Evolutionary conservation across 768 basidiomycete genomes (phyloP), one percentile per base, ranked within the genome.

Genomic region (Kondoa malvinella): DNA sequence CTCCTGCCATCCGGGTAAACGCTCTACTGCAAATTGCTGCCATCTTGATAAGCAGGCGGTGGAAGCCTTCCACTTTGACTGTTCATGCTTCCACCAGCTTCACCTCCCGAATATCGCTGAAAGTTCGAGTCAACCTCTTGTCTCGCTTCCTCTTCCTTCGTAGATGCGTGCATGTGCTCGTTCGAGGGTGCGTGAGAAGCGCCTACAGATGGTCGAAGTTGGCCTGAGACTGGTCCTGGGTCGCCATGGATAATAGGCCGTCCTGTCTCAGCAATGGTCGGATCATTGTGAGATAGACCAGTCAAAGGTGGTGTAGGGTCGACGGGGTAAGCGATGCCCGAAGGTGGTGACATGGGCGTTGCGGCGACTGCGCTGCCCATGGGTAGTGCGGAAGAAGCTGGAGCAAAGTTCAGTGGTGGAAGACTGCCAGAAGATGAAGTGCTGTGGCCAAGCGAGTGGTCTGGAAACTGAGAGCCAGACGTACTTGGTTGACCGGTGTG

Each of bases 191-290:
- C 40, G 21, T 50, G 40, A 50, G 12, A 8, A 8, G 65, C 21
- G 17, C 34, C 67, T 2, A 61, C 50, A 21, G 68, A 32, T 3
- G 69, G 66, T 12, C 57, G 12, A 30, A 78, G 65, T 59, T 76
- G 58, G 64, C 76, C 64, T 69, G 74, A 58, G 63, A 74, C 4
- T 66, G 76, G 71, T 57, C 73, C 64, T 67, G 74, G 61, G 64
- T 76, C 66, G 56, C 74, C 65, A 50, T 8, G 21, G 69, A 74
- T 57, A 66, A 73, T 58, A 72, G 78, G 71, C 40, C 69, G 65
- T 27, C 74, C 64, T 68, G 74, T 70, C 66, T 79, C 69, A 30
- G 76, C 67, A 72, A 79, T 50, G 70, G 77, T 68, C 40, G 78
- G 68, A 62, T 73, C 66, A 34, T 40, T 58, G 34, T 32, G 30